phyloP scores from a whole-genome alignment of 2,329 filamentous ascomycete species.

The Exophiala oligosperma region DNA sequence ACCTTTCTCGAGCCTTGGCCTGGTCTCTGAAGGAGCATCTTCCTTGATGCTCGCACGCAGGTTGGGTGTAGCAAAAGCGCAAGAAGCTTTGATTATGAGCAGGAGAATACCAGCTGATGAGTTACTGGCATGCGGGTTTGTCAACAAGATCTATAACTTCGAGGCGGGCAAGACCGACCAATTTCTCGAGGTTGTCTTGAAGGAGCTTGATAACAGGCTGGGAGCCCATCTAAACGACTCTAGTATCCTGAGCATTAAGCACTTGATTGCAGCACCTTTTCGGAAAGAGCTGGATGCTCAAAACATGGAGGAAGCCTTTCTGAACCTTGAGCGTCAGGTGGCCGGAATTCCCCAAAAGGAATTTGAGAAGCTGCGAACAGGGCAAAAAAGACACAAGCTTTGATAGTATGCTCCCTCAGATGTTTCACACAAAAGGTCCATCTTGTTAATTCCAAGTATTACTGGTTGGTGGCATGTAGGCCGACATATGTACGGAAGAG shows the following conservation, averaged over 20 bases:
- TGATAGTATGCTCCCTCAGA: too few species aligned
- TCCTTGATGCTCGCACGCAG: constrained; percentile 46
- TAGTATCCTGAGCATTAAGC: constrained; percentile 80
- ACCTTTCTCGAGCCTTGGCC: constrained; percentile 48
- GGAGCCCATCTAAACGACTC: constrained; percentile 76
- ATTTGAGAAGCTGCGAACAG: too few species aligned
- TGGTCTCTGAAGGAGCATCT: constrained; percentile 51
- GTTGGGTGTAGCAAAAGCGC: constrained; percentile 50
- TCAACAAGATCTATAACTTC: constrained; percentile 44
- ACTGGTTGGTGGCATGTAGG: too few species aligned
- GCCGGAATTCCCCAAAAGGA: too few species aligned
- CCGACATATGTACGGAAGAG: too few species aligned
- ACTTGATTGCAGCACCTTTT: constrained; percentile 55
- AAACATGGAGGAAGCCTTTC: too few species aligned
- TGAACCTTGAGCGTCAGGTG: too few species aligned
- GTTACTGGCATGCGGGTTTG: constrained; percentile 44
- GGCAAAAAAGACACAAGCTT: too few species aligned
- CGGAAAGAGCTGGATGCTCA: too few species aligned
- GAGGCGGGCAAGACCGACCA: constrained; percentile 52
- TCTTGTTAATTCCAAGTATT: too few species aligned
- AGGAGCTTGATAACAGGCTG: constrained; percentile 77
- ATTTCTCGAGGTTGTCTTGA: constrained; percentile 70
- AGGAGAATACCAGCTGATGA: constrained; percentile 44
- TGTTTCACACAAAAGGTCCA: too few species aligned
- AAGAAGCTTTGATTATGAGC: constrained; percentile 54